Conservation (phyloP, 768 basidiomycete species). For the Kwoniella shandongensis region DNA sequence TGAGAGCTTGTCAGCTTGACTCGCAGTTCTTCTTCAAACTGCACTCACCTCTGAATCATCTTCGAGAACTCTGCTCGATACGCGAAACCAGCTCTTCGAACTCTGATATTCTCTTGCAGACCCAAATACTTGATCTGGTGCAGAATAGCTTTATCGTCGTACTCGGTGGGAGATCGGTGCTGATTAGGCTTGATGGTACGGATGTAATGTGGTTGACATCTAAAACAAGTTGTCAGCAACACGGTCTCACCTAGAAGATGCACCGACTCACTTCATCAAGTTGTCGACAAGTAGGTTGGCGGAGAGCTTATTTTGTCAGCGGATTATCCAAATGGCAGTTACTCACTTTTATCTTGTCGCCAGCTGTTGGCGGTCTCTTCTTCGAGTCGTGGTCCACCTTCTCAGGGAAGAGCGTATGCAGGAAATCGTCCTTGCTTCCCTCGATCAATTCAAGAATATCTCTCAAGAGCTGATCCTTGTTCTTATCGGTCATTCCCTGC, state of each 20-base stretch:
- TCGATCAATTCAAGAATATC: constrained; percentile 88
- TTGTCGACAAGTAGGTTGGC: constrained; percentile 95
- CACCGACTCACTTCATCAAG: constrained; percentile 67
- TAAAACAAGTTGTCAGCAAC: background rate
- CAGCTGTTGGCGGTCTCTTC: constrained; percentile 95
- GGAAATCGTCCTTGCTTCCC: constrained; percentile 74
- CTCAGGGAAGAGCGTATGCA: constrained; percentile 87
- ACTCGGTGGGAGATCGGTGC: constrained; percentile 87
- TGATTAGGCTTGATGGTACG: constrained; percentile 99
- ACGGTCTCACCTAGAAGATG: too few species aligned
- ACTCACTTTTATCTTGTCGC: constrained; percentile 90
- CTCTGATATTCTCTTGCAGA: constrained; percentile 95
- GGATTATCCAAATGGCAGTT: too few species aligned
- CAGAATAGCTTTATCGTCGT: constrained; percentile 88
- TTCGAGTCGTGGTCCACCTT: constrained; percentile 94
- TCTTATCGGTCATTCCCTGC: constrained; percentile 98
- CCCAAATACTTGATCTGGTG: constrained; percentile 99
- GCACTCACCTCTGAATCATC: constrained; percentile 78
- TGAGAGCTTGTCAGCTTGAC: constrained; percentile 21
- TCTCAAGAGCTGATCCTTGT: constrained; percentile 95
- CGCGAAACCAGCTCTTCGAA: constrained; percentile 94
- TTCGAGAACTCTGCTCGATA: constrained; percentile 98
- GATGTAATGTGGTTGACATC: constrained; percentile 91
- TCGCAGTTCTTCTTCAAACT: background rate
- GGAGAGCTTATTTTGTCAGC: constrained; percentile 64